phyloP scores from a whole-genome alignment of 2,329 filamentous ascomycete species.

The Aspergillus sp. region DNA sequence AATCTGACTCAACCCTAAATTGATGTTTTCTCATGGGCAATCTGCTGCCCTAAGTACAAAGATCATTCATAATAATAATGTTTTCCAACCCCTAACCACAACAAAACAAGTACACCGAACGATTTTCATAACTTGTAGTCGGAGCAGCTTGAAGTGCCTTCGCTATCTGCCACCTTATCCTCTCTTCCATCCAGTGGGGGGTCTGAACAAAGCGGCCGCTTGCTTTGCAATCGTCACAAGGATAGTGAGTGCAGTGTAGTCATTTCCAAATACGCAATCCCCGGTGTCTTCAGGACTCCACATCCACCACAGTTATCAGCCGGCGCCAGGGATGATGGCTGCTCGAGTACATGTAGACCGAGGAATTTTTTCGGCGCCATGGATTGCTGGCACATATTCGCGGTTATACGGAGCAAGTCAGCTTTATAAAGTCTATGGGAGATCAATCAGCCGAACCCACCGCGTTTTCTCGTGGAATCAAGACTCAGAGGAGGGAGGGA shows the following conservation, averaged over 20 bases:
- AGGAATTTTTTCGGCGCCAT: no score
- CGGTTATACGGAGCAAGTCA: no score
- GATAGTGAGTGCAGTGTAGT: neutral
- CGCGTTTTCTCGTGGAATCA: no score
- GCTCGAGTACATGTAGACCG: neutral
- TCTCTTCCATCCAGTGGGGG: neutral
- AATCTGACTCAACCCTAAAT: neutral
- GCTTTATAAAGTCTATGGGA: no score
- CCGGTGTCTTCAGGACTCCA: neutral
- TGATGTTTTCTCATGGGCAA: neutral
- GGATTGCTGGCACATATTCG: no score
- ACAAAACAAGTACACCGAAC: neutral
- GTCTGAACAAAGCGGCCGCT: neutral
- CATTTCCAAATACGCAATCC: neutral
- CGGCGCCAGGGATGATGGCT: neutral
- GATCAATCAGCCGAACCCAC: no score
- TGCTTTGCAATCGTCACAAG: neutral
- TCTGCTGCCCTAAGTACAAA: neutral
- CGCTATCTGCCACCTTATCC: neutral
- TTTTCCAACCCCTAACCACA: neutral
- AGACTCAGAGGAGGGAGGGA: no score
- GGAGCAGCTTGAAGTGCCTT: neutral
- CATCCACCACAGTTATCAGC: neutral
- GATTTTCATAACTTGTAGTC: no score
- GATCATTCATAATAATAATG: no score